These are phyloP conservation scores for Trichosporon sp. DNA, from an alignment of 1,284 basidiomycete species.

Conservation along the genomic window DNA sequence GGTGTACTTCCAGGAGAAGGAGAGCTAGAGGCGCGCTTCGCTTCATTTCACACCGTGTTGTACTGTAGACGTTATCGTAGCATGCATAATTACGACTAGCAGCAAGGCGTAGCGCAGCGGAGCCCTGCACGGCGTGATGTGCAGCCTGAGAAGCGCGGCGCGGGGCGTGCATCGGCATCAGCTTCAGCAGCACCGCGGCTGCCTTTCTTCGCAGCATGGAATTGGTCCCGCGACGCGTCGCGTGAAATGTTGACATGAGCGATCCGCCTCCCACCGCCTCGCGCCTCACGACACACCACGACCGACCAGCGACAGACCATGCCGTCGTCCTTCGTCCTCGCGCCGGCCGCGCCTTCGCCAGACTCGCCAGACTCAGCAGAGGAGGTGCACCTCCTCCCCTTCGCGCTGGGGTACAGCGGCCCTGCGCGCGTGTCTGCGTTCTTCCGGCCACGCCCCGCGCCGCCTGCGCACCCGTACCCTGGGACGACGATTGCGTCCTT, in stretches of 20 bases:
- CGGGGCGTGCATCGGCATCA: background rate
- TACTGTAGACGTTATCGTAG: background rate
- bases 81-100: background rate
- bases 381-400: conserved; percentile 41
- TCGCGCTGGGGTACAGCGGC: conserved; percentile 29
- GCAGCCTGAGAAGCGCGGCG: background rate
- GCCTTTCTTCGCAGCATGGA: background rate
- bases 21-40: background rate
- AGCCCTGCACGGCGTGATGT: background rate
- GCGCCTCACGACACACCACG: background rate
- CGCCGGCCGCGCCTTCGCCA: background rate
- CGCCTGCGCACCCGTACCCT: conserved; percentile 10
- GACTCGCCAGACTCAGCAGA: background rate
- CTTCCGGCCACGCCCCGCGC: conserved; percentile 35
- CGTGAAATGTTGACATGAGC: background rate
- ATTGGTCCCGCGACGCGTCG: background rate
- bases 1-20: conserved; percentile 59
- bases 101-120: background rate
- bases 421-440: conserved; percentile 22
- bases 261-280: background rate
- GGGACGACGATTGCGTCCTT: conserved; percentile 33
- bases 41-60: background rate
- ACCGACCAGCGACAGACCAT: background rate
- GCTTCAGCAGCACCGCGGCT: background rate
- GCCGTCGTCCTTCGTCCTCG: conserved; percentile 18